Conservation (phyloP, 805 yeast species). For the Helenozyma baotianmanensis region DNA sequence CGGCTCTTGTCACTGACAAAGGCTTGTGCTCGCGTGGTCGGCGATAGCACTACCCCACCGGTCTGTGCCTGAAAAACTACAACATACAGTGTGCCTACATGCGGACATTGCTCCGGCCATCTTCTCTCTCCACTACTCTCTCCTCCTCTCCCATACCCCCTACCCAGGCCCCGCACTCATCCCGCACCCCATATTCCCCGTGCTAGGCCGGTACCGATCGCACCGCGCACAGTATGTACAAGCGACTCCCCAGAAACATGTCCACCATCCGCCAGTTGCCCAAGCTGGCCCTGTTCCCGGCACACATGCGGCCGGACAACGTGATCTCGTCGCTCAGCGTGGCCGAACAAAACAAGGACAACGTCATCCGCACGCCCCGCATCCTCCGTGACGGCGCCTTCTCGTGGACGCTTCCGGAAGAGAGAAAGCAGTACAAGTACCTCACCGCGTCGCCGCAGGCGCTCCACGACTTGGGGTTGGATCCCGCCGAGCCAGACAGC, state of each 20-base stretch:
- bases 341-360: slow-evolving; percentile 27
- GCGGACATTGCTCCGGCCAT: too few species aligned
- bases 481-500: slow-evolving; percentile 31
- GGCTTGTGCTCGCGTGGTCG: too few species aligned
- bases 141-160: too few species aligned
- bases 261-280: slow-evolving; percentile 25
- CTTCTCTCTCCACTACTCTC: too few species aligned
- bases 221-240: too few species aligned
- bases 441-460: slow-evolving; percentile 60
- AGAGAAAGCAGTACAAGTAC: slow-evolving; percentile 47
- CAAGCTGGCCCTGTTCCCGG: slow-evolving; percentile 27
- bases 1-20: too few species aligned
- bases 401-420: slow-evolving; percentile 69
- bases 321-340: slow-evolving; percentile 20
- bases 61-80: too few species aligned
- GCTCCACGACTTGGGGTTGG: slow-evolving; percentile 56
- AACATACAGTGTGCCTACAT: too few species aligned
- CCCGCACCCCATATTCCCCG: too few species aligned
- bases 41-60: too few species aligned
- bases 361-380: slow-evolving; percentile 34
- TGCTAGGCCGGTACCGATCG: too few species aligned
- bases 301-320: slow-evolving; percentile 25
- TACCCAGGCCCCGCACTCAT: too few species aligned
- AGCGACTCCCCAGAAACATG: slow-evolving; percentile 7
- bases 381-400: slow-evolving; percentile 55